A percentile compares a stretch with the other conserved stretches of the same genome.
Conservation (phyloP, 176 grass and related monocot species). For the Phyllostachys edulis region DNA sequence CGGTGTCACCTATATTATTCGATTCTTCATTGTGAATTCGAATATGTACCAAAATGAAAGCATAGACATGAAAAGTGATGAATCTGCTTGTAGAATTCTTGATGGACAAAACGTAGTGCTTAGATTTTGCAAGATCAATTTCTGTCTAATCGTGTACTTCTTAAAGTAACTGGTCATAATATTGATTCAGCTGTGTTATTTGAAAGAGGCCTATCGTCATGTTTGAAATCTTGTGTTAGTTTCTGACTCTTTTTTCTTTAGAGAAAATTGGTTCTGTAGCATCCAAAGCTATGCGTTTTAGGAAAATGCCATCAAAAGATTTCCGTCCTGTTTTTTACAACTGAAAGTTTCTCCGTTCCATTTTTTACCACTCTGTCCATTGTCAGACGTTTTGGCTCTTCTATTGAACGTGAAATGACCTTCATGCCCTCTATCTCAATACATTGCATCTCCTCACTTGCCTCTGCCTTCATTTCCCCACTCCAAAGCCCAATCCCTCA, state of each 20-base stretch:
- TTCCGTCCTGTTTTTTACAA: too few species aligned
- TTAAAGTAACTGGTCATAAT: neutral
- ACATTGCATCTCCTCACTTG: too few species aligned
- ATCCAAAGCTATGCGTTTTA: too few species aligned
- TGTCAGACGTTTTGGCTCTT: too few species aligned
- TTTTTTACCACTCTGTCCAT: too few species aligned
- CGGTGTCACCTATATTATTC: neutral
- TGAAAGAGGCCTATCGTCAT: neutral
- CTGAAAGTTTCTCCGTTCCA: too few species aligned
- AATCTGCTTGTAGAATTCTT: neutral
- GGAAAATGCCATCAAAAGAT: too few species aligned
- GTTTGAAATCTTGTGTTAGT: neutral
- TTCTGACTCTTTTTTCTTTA: neutral
- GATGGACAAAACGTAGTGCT: neutral
- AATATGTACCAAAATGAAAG: neutral
- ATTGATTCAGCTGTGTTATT: neutral
- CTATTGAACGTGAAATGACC: too few species aligned
- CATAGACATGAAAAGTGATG: neutral
- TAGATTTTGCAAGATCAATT: conserved; percentile 26
- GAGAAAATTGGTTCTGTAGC: too few species aligned
- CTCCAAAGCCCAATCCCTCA: too few species aligned
- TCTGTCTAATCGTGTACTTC: neutral
- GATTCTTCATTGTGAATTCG: neutral
- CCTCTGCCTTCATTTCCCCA: too few species aligned
- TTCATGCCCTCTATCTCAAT: too few species aligned